Evolutionary conservation across 305 asterid species (phyloP), one percentile per base, ranked within the genome.

Genomic region (Fraxinus velutina): DNA sequence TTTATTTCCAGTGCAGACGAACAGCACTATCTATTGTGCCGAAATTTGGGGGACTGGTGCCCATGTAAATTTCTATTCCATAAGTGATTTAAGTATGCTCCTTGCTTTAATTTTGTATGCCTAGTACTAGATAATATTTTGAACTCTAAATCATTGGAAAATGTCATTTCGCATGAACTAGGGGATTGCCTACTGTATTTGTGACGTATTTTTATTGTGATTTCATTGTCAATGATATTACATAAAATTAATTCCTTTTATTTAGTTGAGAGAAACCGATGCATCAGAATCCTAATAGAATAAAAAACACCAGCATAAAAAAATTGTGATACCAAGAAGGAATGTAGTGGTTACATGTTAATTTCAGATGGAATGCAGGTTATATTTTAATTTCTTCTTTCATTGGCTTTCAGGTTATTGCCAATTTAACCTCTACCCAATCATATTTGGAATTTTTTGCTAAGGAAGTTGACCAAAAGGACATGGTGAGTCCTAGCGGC

Each of bases 391-490:
- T 80, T 37, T 75, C 42, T 42, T 76, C 76, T 74, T 79, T 42
- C 78, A 81, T 74, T 82, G 71, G 22, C 73, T 86, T 90, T 77
- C 91, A 96, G 99, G 98, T 93, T 77, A 89, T 96, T 84, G 90
- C 97, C 29, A 89, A 93, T 83, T 88, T 94, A 83, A 87, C 95
- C 70, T 90, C 98, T 72, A 91, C 92, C 57, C 90, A 86, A 50
- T 90, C 98, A 42, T 93, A 94, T 86, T 89, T 96, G 50, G 97
- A 96, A 83, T 90, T 94, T 85, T 96, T 96, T 85, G 84, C 90
- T 4, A 85, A 90, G 86, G 93, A 93, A 85, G 89, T 88, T 77
- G 94, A 94, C 83, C 86, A 83, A 79, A 93, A 90, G 86, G 88
- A 57, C 83, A 77, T 89, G 94, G 99, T 96, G 79, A 81, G 91